A percentile compares a stretch with the other conserved stretches of the same genome.
Conservation (phyloP, 495 filamentous ascomycete genomes). For the Talaromyces borbonicus region DNA sequence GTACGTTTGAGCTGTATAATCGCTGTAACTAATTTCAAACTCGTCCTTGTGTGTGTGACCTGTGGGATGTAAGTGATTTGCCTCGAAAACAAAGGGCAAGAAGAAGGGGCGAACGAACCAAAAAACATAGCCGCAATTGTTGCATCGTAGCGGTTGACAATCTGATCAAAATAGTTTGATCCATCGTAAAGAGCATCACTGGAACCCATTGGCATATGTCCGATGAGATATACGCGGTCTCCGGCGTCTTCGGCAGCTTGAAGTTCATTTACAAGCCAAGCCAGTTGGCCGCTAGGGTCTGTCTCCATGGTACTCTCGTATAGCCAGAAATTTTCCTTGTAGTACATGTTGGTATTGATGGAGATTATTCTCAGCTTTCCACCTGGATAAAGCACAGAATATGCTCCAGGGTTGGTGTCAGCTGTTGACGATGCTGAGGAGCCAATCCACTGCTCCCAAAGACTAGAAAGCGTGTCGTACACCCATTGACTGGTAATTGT, state of each 20-base stretch:
- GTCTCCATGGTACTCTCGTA: slow-evolving; percentile 39
- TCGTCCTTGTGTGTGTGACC: slow-evolving; percentile 47
- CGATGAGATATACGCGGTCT: slow-evolving; percentile 44
- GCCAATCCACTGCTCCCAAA: slow-evolving; percentile 40
- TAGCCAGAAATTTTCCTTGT: slow-evolving; percentile 43
- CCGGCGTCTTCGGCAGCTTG: slow-evolving; percentile 38
- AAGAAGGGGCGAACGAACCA: slow-evolving; percentile 9
- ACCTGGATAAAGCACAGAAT: slow-evolving; percentile 33
- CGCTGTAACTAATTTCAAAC: slow-evolving; percentile 43
- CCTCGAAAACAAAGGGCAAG: not conserved
- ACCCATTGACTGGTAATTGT: slow-evolving; percentile 36
- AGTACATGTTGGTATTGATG: slow-evolving; percentile 49
- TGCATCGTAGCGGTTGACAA: slow-evolving; percentile 40
- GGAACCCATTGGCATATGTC: slow-evolving; percentile 41
- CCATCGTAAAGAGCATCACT: slow-evolving; percentile 39
- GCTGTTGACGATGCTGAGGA: slow-evolving; percentile 21
- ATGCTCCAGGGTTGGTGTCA: slow-evolving; percentile 34
- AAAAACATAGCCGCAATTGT: slow-evolving; percentile 48
- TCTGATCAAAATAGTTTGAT: slow-evolving; percentile 45
- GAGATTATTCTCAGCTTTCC: slow-evolving; percentile 44
- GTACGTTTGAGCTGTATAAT: slow-evolving; percentile 25
- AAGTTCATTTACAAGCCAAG: slow-evolving; percentile 42
- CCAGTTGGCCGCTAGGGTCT: slow-evolving; percentile 38
- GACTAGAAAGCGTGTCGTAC: slow-evolving; percentile 36
- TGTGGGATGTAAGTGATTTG: slow-evolving; percentile 2